Evolutionary conservation across 192 early-diverging fungal species (phyloP), one percentile per base, ranked within the genome.

Genomic region (Phycomyces nitens): DNA sequence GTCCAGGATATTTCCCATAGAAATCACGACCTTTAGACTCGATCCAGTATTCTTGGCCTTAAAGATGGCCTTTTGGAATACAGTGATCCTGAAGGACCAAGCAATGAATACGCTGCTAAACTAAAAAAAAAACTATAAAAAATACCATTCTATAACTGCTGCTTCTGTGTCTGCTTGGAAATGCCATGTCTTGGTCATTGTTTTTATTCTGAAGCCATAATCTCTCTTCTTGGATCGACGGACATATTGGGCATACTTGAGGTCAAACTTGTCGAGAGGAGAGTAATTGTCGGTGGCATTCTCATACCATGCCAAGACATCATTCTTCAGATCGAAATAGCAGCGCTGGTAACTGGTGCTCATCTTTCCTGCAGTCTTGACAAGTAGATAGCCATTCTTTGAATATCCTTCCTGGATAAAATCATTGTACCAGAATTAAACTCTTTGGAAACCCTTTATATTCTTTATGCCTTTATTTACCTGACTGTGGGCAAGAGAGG

Each of bases 251-350:
- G 79, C 80, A 58, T 82, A 59, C 62, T 86, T 89, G 34, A 89
- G 70, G 65, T 88, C 80, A 12, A 89, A 80, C 7, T 76, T 77
- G 4, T 76, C 84, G 27, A 80, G 44, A 0, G 87, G 86, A 51
- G 77, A 86, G 54, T 89, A 88, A 0, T 69, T 69, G 58, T 88
- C 85, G 5, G 62, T 72, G 15, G 81, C 75, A 60, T 82, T 81
- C 27, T 68, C 70, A 47, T 81, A 89, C 59, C 76, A 84, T 47
- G 74, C 67, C 8, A 89, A 71, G 2, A 79, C 75, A 64, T 85
- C 83, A 53, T 84, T 77, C 54, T 86, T 80, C 14, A 89, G 63
- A 24, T 78, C 78, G 64, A 88, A 88, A 78, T 79, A 88, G 50
- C 80, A 83, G 0, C 84, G 16, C 43, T 76, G 58, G 67, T 87